Evolutionary conservation across 78 protist species (phyloP).

Genomic region (Dictyostelium firmibasis): DNA sequence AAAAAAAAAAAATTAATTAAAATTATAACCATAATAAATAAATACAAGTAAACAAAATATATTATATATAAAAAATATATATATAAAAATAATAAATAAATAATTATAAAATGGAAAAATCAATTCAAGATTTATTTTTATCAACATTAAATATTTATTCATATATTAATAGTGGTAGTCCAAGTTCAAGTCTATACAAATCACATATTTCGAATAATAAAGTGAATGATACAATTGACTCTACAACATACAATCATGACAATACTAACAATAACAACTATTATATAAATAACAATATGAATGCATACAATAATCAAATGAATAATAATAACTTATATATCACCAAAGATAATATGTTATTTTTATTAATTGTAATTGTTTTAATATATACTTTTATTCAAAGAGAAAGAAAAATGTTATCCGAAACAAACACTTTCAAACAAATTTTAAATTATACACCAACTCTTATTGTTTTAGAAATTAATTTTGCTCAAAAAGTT

Average conservation of each 20-base stretch:
- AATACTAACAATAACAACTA: not conserved
- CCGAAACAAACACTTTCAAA: slow-evolving; percentile 26
- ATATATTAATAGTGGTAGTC: not conserved
- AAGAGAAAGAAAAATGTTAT: slow-evolving; percentile 16
- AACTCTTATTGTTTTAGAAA: slow-evolving; percentile 45
- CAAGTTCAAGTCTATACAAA: not conserved
- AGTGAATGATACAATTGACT: not conserved
- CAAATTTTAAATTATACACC: slow-evolving; percentile 51
- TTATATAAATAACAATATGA: not conserved
- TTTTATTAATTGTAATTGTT: not conserved
- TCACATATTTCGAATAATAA: not conserved
- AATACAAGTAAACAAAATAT: not conserved
- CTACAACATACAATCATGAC: not conserved
- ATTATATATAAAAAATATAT: no score
- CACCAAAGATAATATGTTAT: not conserved
- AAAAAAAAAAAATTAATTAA: not conserved
- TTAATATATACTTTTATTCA: slow-evolving; percentile 14
- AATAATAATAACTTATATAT: not conserved
- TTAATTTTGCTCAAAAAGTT: not conserved
- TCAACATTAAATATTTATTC: slow-evolving; percentile 3
- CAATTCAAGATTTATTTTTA: slow-evolving; percentile 7
- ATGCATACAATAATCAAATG: not conserved
- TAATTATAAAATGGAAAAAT: not conserved
- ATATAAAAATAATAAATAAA: not conserved
- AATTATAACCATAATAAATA: not conserved